Evolutionary conservation across 2,329 filamentous ascomycete genomes (phyloP).

Genomic region (Metarhizium robertsii): DNA sequence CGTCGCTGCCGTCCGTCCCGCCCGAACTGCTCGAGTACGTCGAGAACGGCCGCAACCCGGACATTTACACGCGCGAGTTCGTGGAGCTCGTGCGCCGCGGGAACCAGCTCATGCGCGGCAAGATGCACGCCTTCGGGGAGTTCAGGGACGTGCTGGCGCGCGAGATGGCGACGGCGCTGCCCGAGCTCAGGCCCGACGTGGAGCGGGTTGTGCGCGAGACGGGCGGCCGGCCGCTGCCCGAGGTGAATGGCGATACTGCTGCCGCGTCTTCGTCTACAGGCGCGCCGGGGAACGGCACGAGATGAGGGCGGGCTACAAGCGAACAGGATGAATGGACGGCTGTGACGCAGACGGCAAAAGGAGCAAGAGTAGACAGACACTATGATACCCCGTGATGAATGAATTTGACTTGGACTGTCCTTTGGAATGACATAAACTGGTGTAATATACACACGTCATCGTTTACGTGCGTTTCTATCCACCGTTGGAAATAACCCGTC

Average conservation of each 20-base stretch:
- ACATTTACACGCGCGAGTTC: slow-evolving; percentile 67
- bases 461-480: not conserved
- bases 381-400: no score
- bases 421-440: no score
- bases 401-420: no score
- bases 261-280: no score
- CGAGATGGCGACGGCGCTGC: slow-evolving; percentile 48
- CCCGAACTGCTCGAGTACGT: slow-evolving; percentile 59
- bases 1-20: slow-evolving; percentile 42
- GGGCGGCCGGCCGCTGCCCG: slow-evolving; percentile 18
- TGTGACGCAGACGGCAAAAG: no score
- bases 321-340: no score
- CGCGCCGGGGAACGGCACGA: no score
- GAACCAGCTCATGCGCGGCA: slow-evolving; percentile 60
- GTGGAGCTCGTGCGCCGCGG: slow-evolving; percentile 57
- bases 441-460: slow-evolving; percentile 1
- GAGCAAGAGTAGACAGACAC: no score
- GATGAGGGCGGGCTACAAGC: no score
- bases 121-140: slow-evolving; percentile 48
- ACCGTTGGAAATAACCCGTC: not conserved
- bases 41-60: slow-evolving; percentile 61
- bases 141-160: slow-evolving; percentile 55
- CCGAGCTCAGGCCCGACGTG: slow-evolving; percentile 48
- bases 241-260: not conserved
- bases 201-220: slow-evolving; percentile 39